These are phyloP conservation scores for Penicillium olsonii DNA, from an alignment of 2,329 filamentous ascomycete species.

Conservation along the genomic window DNA sequence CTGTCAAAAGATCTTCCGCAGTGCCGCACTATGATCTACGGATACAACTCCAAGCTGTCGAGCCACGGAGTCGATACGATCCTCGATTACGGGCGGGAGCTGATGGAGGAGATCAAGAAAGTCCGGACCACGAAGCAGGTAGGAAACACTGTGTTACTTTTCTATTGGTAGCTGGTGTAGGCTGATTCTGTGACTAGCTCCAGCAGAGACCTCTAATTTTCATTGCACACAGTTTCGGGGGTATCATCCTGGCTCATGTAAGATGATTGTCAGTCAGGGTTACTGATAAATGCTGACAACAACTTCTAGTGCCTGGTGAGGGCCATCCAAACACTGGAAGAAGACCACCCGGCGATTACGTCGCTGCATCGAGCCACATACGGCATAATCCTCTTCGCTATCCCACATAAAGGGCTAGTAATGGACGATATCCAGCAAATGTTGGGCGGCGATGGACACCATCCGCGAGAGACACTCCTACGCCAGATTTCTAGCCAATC, in stretches of 20 bases:
- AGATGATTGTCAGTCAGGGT: constrained; percentile 7
- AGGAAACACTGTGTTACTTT: constrained; percentile 5
- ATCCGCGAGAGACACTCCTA: background rate
- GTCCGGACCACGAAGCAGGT: constrained; percentile 24
- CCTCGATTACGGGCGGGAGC: constrained; percentile 9
- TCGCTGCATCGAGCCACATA: constrained; percentile 16
- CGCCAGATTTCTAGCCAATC: constrained; percentile 7
- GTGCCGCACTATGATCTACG: constrained; percentile 37
- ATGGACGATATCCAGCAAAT: constrained; percentile 26
- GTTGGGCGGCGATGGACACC: constrained; percentile 1
- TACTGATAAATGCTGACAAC: too few species aligned
- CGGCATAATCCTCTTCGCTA: constrained; percentile 21
- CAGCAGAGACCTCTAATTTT: constrained; percentile 25
- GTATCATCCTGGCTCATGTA: constrained; percentile 29
- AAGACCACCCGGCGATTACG: constrained; percentile 8
- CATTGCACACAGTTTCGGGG: constrained; percentile 29
- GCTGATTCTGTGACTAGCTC: constrained; percentile 16
- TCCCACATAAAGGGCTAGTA: constrained; percentile 25
- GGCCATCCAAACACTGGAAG: constrained; percentile 19
- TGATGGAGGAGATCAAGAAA: constrained; percentile 20
- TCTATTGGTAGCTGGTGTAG: background rate
- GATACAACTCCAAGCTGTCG: constrained; percentile 38
- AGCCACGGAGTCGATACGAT: constrained; percentile 23
- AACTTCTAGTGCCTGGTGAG: constrained; percentile 17
- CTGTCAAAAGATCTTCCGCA: constrained; percentile 28